Evolutionary conservation across 108 stramenopile genomes (phyloP).

Genomic region (Cyclostephanos tholiformis): DNA sequence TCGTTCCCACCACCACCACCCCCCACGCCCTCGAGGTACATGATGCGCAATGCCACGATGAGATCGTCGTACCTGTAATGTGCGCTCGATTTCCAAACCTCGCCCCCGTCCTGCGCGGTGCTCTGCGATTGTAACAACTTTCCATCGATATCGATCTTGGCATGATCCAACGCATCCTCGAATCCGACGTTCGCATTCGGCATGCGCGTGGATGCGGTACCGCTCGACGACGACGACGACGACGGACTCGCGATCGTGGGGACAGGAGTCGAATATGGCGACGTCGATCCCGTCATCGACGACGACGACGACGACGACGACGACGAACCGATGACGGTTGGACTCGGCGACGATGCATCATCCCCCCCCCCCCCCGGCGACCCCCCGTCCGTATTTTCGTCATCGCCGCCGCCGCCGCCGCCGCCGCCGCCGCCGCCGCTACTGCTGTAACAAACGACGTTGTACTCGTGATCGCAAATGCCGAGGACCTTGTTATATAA

Average conservation of each 20-base stretch:
- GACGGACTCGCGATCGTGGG: too few species aligned
- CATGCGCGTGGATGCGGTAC: constrained; percentile 14
- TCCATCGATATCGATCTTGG: constrained; percentile 12
- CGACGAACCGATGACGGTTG: constrained; percentile 20
- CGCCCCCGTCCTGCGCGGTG: background rate
- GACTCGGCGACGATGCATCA: background rate
- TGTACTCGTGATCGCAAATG: constrained; percentile 25
- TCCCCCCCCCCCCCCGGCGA: background rate
- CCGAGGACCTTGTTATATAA: constrained; percentile 24
- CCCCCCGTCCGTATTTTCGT: constrained; percentile 10
- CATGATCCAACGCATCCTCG: constrained; percentile 32
- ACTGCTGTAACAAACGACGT: constrained; percentile 17
- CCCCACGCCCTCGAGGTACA: constrained; percentile 37
- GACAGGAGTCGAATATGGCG: too few species aligned
- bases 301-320: background rate
- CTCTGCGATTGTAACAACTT: constrained; percentile 14
- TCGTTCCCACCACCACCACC: background rate
- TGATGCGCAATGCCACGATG: constrained; percentile 7
- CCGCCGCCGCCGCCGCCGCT: background rate
- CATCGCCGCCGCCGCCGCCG: constrained; percentile 6
- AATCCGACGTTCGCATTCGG: constrained; percentile 26
- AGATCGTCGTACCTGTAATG: constrained; percentile 25
- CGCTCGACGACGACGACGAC: too few species aligned
- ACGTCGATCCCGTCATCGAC: too few species aligned
- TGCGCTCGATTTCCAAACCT: constrained; percentile 4